A percentile compares a stretch with the other conserved stretches of the same genome.
Evolutionary conservation across 441 rosid species (phyloP).

Genomic region (Isatis lusitanica): DNA sequence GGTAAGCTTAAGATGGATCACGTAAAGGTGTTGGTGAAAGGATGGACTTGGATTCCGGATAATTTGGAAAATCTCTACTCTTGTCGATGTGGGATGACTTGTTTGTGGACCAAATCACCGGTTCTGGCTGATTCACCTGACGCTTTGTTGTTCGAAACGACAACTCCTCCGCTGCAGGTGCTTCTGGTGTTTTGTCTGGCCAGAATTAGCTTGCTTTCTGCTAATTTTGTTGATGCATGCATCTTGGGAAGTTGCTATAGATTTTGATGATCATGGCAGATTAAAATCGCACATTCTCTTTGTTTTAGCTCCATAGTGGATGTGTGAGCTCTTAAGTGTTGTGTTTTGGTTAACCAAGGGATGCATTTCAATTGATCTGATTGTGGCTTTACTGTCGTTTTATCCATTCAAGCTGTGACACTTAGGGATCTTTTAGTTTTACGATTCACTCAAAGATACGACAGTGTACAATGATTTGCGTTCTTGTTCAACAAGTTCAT

Average conservation of each 20-base stretch:
- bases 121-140: slow-evolving; percentile 86
- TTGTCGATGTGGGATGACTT: slow-evolving; percentile 83
- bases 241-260: not conserved
- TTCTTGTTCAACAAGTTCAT: not conserved
- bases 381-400: not conserved
- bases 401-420: not conserved
- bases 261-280: not conserved
- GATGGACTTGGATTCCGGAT: slow-evolving; percentile 98
- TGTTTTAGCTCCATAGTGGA: too few species aligned
- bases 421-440: not conserved
- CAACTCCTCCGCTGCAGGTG: slow-evolving; percentile 80
- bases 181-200: not conserved
- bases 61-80: slow-evolving; percentile 85
- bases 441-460: not conserved
- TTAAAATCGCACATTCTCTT: not conserved
- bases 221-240: not conserved
- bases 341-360: not conserved
- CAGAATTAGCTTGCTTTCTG: not conserved
- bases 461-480: not conserved
- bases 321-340: slow-evolving; percentile 1
- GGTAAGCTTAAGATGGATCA: slow-evolving; percentile 55
- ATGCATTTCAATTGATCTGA: not conserved
- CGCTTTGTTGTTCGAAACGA: slow-evolving; percentile 77
- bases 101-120: slow-evolving; percentile 93
- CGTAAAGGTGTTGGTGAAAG: slow-evolving; percentile 75